Conservation (phyloP, 1,284 basidiomycete genomes). For the Sanghuangporus weigelae region DNA sequence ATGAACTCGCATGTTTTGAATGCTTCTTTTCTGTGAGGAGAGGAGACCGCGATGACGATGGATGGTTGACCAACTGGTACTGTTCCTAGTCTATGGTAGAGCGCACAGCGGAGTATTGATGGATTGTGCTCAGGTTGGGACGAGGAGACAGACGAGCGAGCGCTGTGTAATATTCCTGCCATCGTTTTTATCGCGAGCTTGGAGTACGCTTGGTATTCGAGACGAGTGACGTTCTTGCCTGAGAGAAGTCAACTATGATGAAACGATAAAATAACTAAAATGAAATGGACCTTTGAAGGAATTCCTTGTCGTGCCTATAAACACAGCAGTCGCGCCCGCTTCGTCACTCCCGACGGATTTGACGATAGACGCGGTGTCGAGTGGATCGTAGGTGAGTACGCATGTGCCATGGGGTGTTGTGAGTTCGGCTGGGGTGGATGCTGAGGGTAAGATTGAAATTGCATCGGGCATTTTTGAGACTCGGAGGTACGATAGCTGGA, state of each 20-base stretch:
- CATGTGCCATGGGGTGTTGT: conserved; percentile 39
- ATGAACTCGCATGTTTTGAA: conserved; percentile 78
- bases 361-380: conserved; percentile 55
- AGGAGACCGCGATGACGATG: conserved; percentile 81
- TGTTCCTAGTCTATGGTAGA: conserved; percentile 76
- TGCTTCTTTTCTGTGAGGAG: conserved; percentile 80
- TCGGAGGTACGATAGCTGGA: neutral
- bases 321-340: conserved; percentile 69
- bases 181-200: conserved; percentile 80
- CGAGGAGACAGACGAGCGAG: conserved; percentile 26
- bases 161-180: conserved; percentile 48
- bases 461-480: neutral
- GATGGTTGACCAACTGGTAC: conserved; percentile 78
- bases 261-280: neutral
- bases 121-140: conserved; percentile 28
- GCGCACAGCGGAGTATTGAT: conserved; percentile 45
- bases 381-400: conserved; percentile 51
- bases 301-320: conserved; percentile 70
- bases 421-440: conserved; percentile 7
- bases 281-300: conserved; percentile 45
- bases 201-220: conserved; percentile 83
- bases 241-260: neutral
- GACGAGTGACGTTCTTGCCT: conserved; percentile 68
- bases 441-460: neutral
- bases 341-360: conserved; percentile 53